Percentiles rank a stretch among this genome's conserved stretches.
phyloP scores from a whole-genome alignment of 768 basidiomycete species.

The Lactarius deliciosus region DNA sequence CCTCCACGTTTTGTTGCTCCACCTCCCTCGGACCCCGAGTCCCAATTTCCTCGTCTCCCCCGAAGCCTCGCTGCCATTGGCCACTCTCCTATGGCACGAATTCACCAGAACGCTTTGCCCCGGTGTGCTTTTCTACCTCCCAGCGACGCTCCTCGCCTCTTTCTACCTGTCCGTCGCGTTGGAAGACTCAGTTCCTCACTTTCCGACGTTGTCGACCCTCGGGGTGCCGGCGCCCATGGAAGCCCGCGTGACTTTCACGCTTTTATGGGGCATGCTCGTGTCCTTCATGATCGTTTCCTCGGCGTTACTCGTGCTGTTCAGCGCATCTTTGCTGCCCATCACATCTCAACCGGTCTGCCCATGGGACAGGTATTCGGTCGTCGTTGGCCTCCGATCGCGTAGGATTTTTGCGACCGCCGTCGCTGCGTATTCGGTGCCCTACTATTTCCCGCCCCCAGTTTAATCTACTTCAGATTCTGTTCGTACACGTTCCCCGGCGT shows the following conservation, averaged over 20 bases:
- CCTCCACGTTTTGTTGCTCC: conserved; percentile 47
- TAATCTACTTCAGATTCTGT: conserved; percentile 42
- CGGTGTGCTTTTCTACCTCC: conserved; percentile 48
- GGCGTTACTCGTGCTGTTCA: conserved; percentile 38
- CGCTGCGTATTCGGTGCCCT: conserved; percentile 36
- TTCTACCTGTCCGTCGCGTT: conserved; percentile 52
- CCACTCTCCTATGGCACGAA: conserved; percentile 42
- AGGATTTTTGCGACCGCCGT: conserved; percentile 41
- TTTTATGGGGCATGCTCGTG: conserved; percentile 40
- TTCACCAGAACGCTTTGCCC: conserved; percentile 43
- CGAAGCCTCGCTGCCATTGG: conserved; percentile 45
- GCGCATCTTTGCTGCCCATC: conserved; percentile 29
- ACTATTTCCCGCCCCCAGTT: conserved; percentile 53
- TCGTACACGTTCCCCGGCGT: conserved; percentile 29
- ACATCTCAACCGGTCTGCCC: conserved; percentile 14
- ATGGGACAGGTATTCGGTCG: conserved; percentile 52
- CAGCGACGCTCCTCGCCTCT: conserved; percentile 44
- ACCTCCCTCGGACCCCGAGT: conserved; percentile 46
- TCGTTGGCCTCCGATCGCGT: conserved; percentile 48
- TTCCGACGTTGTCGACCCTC: conserved; percentile 27
- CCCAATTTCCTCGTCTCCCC: conserved; percentile 46
- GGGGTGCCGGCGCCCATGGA: conserved; percentile 43
- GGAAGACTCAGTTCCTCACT: conserved; percentile 35
- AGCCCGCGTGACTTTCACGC: conserved; percentile 46
- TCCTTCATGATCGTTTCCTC: conserved; percentile 38